These are phyloP conservation scores for Arctium lappa DNA, from an alignment of 129 eudicot genomes.

Conservation along the genomic window DNA sequence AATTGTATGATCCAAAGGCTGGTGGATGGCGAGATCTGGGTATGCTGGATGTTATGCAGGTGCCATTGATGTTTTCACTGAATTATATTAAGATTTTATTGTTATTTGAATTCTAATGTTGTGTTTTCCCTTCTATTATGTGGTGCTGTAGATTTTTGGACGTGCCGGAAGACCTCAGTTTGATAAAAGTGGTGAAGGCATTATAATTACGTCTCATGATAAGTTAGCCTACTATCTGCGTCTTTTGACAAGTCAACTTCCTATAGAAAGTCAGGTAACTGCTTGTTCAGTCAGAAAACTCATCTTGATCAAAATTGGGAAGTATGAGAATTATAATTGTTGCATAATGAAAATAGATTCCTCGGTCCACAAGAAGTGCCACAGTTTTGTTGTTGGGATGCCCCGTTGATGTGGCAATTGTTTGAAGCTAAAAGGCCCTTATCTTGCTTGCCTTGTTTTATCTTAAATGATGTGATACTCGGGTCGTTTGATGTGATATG, in stretches of 20 bases:
- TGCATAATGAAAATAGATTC: background rate
- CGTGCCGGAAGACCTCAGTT: slow-evolving; percentile 99
- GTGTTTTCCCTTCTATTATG: slow-evolving; percentile 4
- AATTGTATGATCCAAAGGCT: slow-evolving; percentile 96
- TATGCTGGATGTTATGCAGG: slow-evolving; percentile 99
- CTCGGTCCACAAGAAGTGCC: background rate
- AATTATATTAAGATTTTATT: slow-evolving; percentile 12
- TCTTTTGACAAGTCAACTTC: slow-evolving; percentile 93
- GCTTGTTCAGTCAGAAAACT: background rate
- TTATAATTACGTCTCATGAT: slow-evolving; percentile 91
- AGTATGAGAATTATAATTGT: background rate
- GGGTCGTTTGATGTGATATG: background rate
- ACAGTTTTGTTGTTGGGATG: background rate
- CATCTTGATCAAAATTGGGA: background rate
- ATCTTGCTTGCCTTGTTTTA: background rate
- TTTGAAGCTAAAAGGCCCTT: background rate
- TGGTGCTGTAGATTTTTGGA: slow-evolving; percentile 72
- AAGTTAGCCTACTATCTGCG: slow-evolving; percentile 91
- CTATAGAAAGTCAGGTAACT: slow-evolving; percentile 97
- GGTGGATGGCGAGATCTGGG: slow-evolving; percentile 99
- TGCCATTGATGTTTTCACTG: slow-evolving; percentile 20
- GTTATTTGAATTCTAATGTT: slow-evolving; percentile 17
- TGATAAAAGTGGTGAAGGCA: slow-evolving; percentile 99
- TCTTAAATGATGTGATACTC: background rate
- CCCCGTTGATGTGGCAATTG: background rate